Evolutionary conservation across 306 rosid genomes (phyloP), one percentile per base, ranked within the genome.

Genomic region (Ammopiptanthus mongolicus): DNA sequence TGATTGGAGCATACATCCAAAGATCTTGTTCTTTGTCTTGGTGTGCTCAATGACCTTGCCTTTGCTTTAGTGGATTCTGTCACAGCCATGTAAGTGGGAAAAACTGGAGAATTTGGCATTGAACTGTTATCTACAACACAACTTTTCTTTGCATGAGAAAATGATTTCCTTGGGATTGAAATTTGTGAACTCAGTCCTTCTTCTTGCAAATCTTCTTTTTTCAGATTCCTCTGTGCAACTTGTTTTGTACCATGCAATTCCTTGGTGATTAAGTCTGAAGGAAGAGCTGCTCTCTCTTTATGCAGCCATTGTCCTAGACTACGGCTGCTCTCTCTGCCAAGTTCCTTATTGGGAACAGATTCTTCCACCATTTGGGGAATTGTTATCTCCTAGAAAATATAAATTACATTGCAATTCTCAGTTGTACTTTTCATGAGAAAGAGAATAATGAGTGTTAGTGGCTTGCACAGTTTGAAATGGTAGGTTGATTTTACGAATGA

Each of bases 51-150:
- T 19, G 97, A 86, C 71, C 93, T 85, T 18, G 82, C 84, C 77
- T 85, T 91, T 34, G 86, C 96, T 82, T 77, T 86, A 25, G 86
- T 86, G 11, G 96, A 91, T 69, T 87, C 91, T 17, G 91, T 85
- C 31, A 78, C 75, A 21, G 87, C 83, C 96, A 85, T 78, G 78
- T 77, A 82, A n/a, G 90, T 78, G 10, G 85, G 88, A 25, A 83
- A 85, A 73, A 67, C 67, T 5, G 89, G 89, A 29, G 92, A 88
- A 71, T 80, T 89, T 51, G 85, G 76, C 86, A 77, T 57, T 41
- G 82, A 77, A 42, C 65, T 77, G 2, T 77, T 82, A 31, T 81
- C 87, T 1, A 75, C 76, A 23, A 74, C 37, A 69, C 82, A 85
- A 28, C 66, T 78, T 64, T 69, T 81, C 72, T 66, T 85, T 11